Percentiles rank a stretch among this genome's conserved stretches.
These are phyloP conservation scores for Endogone sp. DNA, from an alignment of 192 early-diverging fungal species.

Conservation along the genomic window DNA sequence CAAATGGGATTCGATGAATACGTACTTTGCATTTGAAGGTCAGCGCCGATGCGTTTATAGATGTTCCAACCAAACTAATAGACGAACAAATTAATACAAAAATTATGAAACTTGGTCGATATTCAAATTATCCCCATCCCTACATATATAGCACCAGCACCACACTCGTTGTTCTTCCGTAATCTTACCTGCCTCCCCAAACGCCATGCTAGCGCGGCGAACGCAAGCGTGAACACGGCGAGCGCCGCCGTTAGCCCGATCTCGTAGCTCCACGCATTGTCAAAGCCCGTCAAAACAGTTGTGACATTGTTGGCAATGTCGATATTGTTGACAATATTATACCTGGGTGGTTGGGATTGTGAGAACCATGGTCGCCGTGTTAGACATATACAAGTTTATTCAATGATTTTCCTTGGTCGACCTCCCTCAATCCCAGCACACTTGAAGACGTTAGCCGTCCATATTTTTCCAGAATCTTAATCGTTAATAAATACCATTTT, in stretches of 20 bases:
- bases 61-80: conserved; percentile 47
- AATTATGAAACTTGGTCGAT: background rate
- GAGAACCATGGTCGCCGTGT: too few relatives aligned
- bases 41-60: conserved; percentile 63
- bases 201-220: background rate
- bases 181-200: background rate
- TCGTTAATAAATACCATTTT: background rate
- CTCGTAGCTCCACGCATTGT: background rate
- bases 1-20: background rate
- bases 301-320: background rate
- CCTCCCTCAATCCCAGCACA: too few relatives aligned
- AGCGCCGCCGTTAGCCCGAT: background rate
- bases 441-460: background rate
- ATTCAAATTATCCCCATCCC: background rate
- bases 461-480: background rate
- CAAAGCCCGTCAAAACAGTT: background rate
- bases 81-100: background rate
- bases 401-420: too few relatives aligned
- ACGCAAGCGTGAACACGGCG: background rate
- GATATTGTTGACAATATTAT: background rate
- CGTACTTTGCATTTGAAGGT: conserved; percentile 57
- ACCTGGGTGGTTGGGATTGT: background rate
- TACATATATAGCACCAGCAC: background rate
- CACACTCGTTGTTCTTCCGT: background rate
- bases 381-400: too few relatives aligned